These are phyloP conservation scores for Schoenoplectus tabernaemontani DNA, from an alignment of 202 grass and related monocot genomes.

Conservation along the genomic window DNA sequence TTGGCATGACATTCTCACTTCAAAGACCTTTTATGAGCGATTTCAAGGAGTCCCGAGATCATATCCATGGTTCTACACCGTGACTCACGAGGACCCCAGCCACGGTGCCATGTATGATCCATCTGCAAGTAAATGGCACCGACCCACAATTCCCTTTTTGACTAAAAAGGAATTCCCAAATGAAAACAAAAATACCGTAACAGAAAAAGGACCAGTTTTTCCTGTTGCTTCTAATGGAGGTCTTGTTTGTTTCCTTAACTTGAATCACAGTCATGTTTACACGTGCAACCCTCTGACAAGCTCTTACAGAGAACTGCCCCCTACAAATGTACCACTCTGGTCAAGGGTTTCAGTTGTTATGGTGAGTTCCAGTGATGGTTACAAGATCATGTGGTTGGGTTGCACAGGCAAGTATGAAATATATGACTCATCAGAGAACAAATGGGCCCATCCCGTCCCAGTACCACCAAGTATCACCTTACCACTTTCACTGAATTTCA, in stretches of 20 bases:
- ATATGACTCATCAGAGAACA: slow-evolving; percentile 57
- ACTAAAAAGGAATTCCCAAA: slow-evolving; percentile 2
- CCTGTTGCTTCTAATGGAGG: slow-evolving; percentile 87
- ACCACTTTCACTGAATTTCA: slow-evolving; percentile 83
- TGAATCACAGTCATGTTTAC: slow-evolving; percentile 70
- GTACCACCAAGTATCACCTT: slow-evolving; percentile 71
- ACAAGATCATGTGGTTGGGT: slow-evolving; percentile 83
- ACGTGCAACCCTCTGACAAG: slow-evolving; percentile 76
- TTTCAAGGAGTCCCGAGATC: slow-evolving; percentile 47
- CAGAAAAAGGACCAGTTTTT: slow-evolving; percentile 48
- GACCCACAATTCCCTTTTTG: slow-evolving; percentile 40
- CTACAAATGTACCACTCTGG: slow-evolving; percentile 58
- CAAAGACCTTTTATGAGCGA: slow-evolving; percentile 51
- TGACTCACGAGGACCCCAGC: slow-evolving; percentile 66
- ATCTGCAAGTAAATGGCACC: slow-evolving; percentile 68
- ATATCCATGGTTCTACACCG: slow-evolving; percentile 82
- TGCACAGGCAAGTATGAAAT: slow-evolving; percentile 65
- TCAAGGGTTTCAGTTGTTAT: slow-evolving; percentile 86
- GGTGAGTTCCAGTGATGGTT: slow-evolving; percentile 50
- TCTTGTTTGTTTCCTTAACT: slow-evolving; percentile 85
- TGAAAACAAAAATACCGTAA: slow-evolving; percentile 13
- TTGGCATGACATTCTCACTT: slow-evolving; percentile 67
- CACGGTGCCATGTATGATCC: slow-evolving; percentile 76
- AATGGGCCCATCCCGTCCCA: slow-evolving; percentile 41
- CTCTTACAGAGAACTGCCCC: slow-evolving; percentile 72